Conservation (phyloP, 768 basidiomycete species). For the Suillus spraguei region DNA sequence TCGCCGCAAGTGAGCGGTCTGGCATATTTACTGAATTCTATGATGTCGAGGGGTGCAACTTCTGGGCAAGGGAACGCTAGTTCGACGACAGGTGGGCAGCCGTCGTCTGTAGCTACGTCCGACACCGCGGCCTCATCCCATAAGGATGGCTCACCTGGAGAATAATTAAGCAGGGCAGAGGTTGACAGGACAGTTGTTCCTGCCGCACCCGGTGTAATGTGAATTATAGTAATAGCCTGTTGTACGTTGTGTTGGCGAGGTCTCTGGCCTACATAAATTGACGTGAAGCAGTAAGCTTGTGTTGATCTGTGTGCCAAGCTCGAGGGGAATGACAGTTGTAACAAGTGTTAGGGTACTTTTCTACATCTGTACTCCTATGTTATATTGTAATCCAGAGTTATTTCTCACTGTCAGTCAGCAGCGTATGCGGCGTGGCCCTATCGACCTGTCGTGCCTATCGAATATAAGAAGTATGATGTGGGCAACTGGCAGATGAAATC, state of each 20-base stretch:
- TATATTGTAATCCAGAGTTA: background rate
- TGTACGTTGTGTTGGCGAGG: background rate
- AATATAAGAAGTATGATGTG: no score
- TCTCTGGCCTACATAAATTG: background rate
- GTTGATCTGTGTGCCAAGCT: background rate
- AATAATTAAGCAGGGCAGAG: background rate
- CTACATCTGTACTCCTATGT: background rate
- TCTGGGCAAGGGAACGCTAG: slow-evolving; percentile 24
- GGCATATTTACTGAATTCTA: slow-evolving; percentile 68
- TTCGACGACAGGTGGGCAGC: background rate
- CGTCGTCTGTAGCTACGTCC: background rate
- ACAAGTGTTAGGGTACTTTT: background rate
- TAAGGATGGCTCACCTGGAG: background rate
- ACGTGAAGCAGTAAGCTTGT: background rate
- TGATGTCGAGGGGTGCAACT: slow-evolving; percentile 52
- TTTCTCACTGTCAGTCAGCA: background rate
- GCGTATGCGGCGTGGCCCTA: no score
- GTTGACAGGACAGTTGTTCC: background rate
- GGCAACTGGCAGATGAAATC: background rate
- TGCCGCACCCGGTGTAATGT: background rate
- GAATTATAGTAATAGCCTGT: background rate
- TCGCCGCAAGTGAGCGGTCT: slow-evolving; percentile 77
- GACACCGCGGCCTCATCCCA: background rate
- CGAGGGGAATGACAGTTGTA: background rate
- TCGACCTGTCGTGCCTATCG: no score